Evolutionary conservation across 2,329 filamentous ascomycete species (phyloP).

Genomic region (Fusarium mangiferae): DNA sequence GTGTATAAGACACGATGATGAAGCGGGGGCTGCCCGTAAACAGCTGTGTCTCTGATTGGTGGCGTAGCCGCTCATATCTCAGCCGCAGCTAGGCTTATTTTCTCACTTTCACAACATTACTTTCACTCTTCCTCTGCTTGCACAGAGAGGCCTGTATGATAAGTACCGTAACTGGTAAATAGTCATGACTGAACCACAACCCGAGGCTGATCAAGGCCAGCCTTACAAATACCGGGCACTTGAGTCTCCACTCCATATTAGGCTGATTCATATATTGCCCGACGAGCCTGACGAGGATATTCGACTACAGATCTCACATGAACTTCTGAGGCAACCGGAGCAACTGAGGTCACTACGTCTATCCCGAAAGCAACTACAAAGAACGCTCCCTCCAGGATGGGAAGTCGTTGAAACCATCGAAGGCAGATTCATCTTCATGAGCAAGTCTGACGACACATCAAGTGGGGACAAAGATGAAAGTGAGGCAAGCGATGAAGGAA

Average conservation of each 20-base stretch:
- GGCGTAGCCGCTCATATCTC: neutral
- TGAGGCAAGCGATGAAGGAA: neutral
- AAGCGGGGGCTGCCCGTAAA: neutral
- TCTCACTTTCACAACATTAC: neutral
- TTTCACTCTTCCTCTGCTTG: accelerated
- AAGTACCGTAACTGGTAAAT: accelerated
- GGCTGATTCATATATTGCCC: neutral
- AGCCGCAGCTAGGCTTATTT: neutral
- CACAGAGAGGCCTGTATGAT: accelerated
- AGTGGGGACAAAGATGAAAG: neutral
- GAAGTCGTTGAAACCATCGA: accelerated
- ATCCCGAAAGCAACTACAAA: neutral
- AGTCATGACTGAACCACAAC: neutral
- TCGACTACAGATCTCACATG: neutral
- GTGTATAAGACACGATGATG: no score
- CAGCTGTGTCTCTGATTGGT: neutral
- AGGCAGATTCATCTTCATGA: neutral
- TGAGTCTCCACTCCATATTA: neutral
- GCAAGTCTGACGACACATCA: neutral
- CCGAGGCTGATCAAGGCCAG: accelerated
- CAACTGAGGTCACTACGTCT: accelerated
- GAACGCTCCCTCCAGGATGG: neutral
- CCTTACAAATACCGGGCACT: neutral
- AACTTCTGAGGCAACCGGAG: neutral
- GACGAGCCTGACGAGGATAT: neutral